A percentile compares a stretch with the other conserved stretches of the same genome.
These are phyloP conservation scores for Cercophora newfieldiana DNA, from an alignment of 495 filamentous ascomycete genomes.

Conservation along the genomic window DNA sequence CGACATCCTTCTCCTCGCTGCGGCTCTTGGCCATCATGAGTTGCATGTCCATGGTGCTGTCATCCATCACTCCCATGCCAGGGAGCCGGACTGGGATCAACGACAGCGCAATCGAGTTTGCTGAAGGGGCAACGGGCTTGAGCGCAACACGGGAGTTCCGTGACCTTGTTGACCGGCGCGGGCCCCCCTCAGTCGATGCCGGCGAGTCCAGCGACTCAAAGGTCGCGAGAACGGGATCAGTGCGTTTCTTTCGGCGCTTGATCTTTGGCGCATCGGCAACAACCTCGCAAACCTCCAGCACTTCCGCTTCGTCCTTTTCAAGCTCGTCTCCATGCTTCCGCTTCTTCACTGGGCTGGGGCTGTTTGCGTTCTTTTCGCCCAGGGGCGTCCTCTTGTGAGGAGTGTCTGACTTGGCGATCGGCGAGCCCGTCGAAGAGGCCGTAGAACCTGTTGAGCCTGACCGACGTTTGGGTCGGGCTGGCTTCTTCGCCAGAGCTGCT, in stretches of 20 bases:
- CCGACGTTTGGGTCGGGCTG: constrained; percentile 23
- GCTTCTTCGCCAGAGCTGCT: constrained; percentile 25
- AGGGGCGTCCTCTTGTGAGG: constrained; percentile 38
- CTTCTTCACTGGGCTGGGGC: constrained; percentile 38
- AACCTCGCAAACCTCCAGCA: constrained; percentile 8
- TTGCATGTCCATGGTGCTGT: constrained; percentile 18
- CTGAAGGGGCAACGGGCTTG: constrained; percentile 30
- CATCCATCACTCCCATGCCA: constrained; percentile 31
- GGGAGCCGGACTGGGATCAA: constrained; percentile 34
- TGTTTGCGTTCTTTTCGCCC: constrained; percentile 41
- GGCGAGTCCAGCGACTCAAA: background rate
- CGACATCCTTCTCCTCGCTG: constrained; percentile 53
- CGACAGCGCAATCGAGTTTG: constrained; percentile 35
- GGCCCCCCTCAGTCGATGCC: constrained; percentile 13
- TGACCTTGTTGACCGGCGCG: constrained; percentile 33
- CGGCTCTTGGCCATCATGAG: constrained; percentile 28
- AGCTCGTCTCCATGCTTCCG: constrained; percentile 30
- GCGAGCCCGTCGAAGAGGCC: constrained; percentile 31
- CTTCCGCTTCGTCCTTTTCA: constrained; percentile 12
- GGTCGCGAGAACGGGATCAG: constrained; percentile 18
- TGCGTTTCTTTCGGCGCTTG: constrained; percentile 34
- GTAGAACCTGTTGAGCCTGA: constrained; percentile 28
- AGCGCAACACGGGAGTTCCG: constrained; percentile 30
- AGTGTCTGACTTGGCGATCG: constrained; percentile 32
- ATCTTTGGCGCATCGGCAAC: constrained; percentile 20